A percentile compares a stretch with the other conserved stretches of the same genome.
Conservation (phyloP, 305 asterid species). For the Vinca major region DNA sequence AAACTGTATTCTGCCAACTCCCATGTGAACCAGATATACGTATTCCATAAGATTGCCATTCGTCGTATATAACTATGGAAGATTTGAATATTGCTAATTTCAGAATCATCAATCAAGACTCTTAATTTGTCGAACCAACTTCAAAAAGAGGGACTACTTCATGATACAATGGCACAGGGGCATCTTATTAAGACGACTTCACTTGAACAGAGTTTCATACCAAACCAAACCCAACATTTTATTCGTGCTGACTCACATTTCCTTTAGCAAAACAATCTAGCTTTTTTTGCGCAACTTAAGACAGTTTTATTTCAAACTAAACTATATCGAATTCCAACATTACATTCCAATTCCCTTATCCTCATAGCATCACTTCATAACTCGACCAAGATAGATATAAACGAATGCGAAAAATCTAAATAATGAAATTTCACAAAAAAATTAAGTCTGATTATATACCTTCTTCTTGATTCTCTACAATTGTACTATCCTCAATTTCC, state of each 20-base stretch:
- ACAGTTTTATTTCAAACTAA: background rate
- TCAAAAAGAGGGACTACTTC: no score
- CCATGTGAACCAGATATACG: background rate
- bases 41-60: background rate
- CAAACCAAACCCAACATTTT: no score
- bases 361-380: background rate
- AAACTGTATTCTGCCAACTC: background rate
- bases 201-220: background rate
- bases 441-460: slow-evolving; percentile 36
- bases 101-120: background rate
- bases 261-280: no score
- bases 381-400: background rate
- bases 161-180: no score
- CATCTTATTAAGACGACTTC: no score
- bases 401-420: background rate
- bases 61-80: background rate
- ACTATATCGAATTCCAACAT: no score
- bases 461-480: slow-evolving; percentile 24
- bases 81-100: background rate
- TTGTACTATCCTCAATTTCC: slow-evolving; percentile 17
- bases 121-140: no score
- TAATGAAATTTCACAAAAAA: background rate
- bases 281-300: no score
- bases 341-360: background rate
- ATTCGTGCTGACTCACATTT: no score